Conservation (phyloP, 768 basidiomycete genomes). For the Infundibulicybe gibba region DNA sequence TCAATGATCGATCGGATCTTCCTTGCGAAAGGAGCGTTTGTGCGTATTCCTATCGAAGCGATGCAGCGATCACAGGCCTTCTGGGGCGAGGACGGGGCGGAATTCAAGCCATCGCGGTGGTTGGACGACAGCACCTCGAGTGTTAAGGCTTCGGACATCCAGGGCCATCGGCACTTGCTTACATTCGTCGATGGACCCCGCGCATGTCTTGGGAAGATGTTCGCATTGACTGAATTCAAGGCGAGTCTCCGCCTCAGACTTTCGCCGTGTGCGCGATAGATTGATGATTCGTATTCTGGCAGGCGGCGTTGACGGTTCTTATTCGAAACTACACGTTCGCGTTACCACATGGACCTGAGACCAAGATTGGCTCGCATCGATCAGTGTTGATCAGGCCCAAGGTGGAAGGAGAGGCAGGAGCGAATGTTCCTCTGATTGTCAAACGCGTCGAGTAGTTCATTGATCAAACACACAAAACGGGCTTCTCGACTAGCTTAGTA, state of each 20-base stretch:
- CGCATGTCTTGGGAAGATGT: conserved; percentile 33
- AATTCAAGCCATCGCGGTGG: background rate
- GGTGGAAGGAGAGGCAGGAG: conserved; percentile 27
- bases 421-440: conserved; percentile 30
- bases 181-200: background rate
- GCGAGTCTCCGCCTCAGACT: conserved; percentile 10
- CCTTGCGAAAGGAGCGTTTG: background rate
- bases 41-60: background rate
- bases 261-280: background rate
- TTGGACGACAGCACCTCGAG: background rate
- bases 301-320: conserved; percentile 42
- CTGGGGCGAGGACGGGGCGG: background rate
- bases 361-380: conserved; percentile 30
- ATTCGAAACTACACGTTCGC: conserved; percentile 39
- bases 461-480: no score
- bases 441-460: conserved; percentile 10
- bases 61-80: background rate
- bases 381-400: conserved; percentile 35
- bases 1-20: background rate
- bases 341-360: conserved; percentile 33
- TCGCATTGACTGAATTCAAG: conserved; percentile 46
- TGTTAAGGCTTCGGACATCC: background rate
- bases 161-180: background rate
- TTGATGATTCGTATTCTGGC: background rate
- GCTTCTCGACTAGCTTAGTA: no score